Conservation (phyloP, 2,329 filamentous ascomycete species). For the Epichloe gansuensis region DNA sequence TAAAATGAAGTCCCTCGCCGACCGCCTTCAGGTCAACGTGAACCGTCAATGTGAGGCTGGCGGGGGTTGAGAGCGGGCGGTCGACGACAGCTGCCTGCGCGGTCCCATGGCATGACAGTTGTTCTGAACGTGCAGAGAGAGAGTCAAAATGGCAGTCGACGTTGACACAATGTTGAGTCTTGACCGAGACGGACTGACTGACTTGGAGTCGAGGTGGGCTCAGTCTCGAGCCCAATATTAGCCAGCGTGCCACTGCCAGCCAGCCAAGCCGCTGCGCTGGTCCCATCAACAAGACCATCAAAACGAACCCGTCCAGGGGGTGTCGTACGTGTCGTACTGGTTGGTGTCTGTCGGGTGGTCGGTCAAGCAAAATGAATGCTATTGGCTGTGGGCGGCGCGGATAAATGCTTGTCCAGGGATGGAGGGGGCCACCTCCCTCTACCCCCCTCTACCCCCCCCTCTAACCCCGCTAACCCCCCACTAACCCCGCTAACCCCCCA, state of each 20-base stretch:
- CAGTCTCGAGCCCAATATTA: no score
- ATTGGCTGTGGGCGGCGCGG: slow-evolving; percentile 3
- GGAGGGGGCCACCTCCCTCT: not conserved
- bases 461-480: no score
- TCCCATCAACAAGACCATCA: no score
- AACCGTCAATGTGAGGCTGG: not conserved
- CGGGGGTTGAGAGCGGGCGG: not conserved
- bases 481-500: no score
- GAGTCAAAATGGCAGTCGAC: not conserved
- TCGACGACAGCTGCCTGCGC: not conserved
- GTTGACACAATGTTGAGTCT: not conserved
- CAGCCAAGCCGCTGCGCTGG: no score
- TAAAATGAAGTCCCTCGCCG: not conserved
- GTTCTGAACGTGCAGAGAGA: not conserved
- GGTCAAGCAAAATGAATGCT: no score
- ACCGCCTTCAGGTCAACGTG: not conserved
- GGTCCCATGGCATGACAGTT: not conserved
- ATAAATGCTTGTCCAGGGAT: slow-evolving; percentile 11
- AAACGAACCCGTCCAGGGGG: no score
- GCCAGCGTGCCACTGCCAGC: no score
- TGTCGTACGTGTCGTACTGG: no score
- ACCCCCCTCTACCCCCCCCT: no score
- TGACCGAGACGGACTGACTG: no score
- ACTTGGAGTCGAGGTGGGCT: not conserved
- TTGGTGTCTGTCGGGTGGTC: no score